Evolutionary conservation across 75 land plant genomes (phyloP), one percentile per base, ranked within the genome.

Genomic region (Adiantum capillusveneris): DNA sequence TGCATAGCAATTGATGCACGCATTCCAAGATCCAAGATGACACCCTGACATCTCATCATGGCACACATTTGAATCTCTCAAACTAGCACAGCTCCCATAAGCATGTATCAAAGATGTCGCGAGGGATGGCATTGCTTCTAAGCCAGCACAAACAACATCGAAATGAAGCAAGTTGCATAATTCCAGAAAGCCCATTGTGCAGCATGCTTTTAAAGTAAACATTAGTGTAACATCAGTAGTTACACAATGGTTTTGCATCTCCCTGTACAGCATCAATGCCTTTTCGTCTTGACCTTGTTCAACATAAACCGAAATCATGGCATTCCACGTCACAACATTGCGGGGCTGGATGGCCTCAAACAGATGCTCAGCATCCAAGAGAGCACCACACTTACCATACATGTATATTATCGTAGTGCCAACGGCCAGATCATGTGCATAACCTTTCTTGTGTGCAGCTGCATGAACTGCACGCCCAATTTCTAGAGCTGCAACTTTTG

Each of bases 171-270:
- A 51, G 55, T 28, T 65, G 11, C 79, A 74, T 11, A 55, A 64
- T 37, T 53, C 58, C 57, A 71, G n/a, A 29, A 71, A 50, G 14
- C 53, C 81, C 2, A 62, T 46, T 34, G 31, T 60, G 20, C 79
- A 68, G 63, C 75, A 82, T 50, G 85, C 89, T 34, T 81, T 68
- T 58, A 85, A 55, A 31, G 79, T 49, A 50, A 69, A 53, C 41
- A 75, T 66, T 27, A 86, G 53, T 17, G 83, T 82, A 18, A 54
- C 58, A 44, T 44, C 79, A 13, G 81, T 81, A 31, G 11, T 24
- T 0, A 74, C 25, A 17, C 76, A 67, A 0, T 52, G 12, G 20
- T 21, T n/a, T 29, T 49, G 64, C 30, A 59, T 31, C 61, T 26
- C 42, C 11, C 2, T 46, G 29, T 26, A 46, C 30, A 62, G 16